phyloP scores from a whole-genome alignment of 495 filamentous ascomycete species.

The Penicillium roqueforti region DNA sequence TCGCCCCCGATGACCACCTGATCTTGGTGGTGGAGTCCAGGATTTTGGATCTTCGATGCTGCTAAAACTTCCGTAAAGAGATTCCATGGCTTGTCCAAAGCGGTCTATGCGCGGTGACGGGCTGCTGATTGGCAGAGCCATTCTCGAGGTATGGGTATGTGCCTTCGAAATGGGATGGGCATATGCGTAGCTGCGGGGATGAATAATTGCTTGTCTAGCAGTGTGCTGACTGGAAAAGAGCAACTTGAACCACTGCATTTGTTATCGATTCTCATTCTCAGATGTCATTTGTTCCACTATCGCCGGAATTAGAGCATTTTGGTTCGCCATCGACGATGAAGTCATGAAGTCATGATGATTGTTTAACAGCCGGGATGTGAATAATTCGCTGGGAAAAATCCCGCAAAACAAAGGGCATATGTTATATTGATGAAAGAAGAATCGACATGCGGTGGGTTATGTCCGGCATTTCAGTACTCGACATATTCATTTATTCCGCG shows the following conservation, averaged over 20 bases:
- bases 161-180: not conserved
- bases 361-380: constrained; percentile 20
- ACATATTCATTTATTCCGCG: not conserved
- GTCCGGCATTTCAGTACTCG: not conserved
- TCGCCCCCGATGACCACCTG: constrained; percentile 60
- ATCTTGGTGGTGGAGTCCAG: constrained; percentile 46
- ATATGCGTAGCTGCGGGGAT: not conserved
- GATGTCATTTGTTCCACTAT: not conserved
- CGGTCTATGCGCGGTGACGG: constrained; percentile 30
- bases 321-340: constrained; percentile 20
- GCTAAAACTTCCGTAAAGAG: constrained; percentile 38
- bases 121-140: constrained; percentile 23
- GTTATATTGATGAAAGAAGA: not conserved
- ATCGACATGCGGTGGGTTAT: not conserved
- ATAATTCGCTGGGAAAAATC: constrained; percentile 6
- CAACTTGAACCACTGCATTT: not conserved
- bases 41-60: constrained; percentile 26
- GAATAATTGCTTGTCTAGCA: not conserved
- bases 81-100: constrained; percentile 39
- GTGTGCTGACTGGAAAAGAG: not conserved
- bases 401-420: not conserved
- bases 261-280: constrained; percentile 6
- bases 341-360: constrained; percentile 39
- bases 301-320: not conserved
- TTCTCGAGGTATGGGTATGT: constrained; percentile 11